A percentile compares a stretch with the other conserved stretches of the same genome.
phyloP scores from a whole-genome alignment of 148 eudicot genomes.

The Fagopyrum esculentum region DNA sequence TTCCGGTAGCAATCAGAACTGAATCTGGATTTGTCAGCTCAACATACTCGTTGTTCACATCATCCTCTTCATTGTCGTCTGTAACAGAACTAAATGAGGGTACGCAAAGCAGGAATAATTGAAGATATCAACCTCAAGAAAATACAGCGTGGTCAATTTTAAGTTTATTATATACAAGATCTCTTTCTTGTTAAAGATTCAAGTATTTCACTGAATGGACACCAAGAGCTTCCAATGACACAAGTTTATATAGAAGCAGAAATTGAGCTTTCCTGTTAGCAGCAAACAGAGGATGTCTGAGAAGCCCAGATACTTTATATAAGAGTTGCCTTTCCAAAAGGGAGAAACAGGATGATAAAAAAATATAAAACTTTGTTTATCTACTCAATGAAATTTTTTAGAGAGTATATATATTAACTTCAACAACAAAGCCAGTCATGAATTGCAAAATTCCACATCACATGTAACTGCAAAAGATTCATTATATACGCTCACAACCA shows the following conservation, averaged over 20 bases:
- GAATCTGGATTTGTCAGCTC: constrained; percentile 83
- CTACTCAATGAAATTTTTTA: too few species aligned
- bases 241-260: neutral
- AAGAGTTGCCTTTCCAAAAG: neutral
- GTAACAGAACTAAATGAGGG: neutral
- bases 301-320: neutral
- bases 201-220: neutral
- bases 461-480: neutral
- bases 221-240: neutral
- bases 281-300: neutral
- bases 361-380: neutral
- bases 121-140: constrained; percentile 2
- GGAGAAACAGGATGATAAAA: neutral
- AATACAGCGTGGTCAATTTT: neutral
- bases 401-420: neutral
- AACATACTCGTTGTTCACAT: constrained; percentile 67
- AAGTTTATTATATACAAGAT: neutral
- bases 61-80: constrained; percentile 54
- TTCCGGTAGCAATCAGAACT: constrained; percentile 70
- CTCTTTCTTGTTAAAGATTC: neutral
- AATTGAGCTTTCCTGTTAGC: neutral
- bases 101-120: neutral
- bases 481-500: too few species aligned
- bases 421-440: neutral
- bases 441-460: neutral